A percentile compares a stretch with the other conserved stretches of the same genome.
phyloP scores from a whole-genome alignment of 306 rosid genomes.

The Dryas alaskensis region DNA sequence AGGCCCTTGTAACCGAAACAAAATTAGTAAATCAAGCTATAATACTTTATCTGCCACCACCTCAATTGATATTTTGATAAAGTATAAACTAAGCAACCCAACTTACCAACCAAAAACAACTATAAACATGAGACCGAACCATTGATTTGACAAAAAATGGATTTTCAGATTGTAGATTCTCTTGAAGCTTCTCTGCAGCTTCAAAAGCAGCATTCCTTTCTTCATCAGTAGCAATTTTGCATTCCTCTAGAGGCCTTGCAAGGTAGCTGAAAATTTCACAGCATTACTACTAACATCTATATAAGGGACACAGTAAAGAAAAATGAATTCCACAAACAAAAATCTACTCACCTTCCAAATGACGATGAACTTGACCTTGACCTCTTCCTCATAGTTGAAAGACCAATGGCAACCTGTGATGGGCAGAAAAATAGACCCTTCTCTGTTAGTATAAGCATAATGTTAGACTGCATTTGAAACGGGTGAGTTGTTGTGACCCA shows the following conservation, averaged over 20 bases:
- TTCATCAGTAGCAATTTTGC: constrained; percentile 47
- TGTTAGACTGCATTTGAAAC: not conserved
- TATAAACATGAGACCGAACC: constrained; percentile 85
- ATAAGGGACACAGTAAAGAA: constrained; percentile 10
- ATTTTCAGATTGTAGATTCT: constrained; percentile 38
- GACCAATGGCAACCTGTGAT: constrained; percentile 37
- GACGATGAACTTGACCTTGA: constrained; percentile 45
- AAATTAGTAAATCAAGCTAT: constrained; percentile 7
- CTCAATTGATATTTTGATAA: not conserved
- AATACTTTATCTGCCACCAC: not conserved
- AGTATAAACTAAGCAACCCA: not conserved
- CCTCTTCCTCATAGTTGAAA: constrained; percentile 48
- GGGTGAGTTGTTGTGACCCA: not conserved
- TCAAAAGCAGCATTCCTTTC: constrained; percentile 51
- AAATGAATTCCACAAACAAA: not conserved
- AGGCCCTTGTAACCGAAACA: constrained; percentile 45
- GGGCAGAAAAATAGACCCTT: constrained; percentile 5
- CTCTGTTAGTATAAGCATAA: not conserved
- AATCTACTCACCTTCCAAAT: constrained; percentile 51
- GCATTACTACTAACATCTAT: constrained; percentile 21
- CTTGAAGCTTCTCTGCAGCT: constrained; percentile 55
- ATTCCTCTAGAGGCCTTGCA: constrained; percentile 68
- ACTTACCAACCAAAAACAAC: constrained; percentile 93
- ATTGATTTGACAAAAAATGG: constrained; percentile 69
- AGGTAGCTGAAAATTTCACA: constrained; percentile 43